Evolutionary conservation across 2,329 filamentous ascomycete genomes (phyloP), one percentile per base, ranked within the genome.

Genomic region (Herpomyces periplanetae): DNA sequence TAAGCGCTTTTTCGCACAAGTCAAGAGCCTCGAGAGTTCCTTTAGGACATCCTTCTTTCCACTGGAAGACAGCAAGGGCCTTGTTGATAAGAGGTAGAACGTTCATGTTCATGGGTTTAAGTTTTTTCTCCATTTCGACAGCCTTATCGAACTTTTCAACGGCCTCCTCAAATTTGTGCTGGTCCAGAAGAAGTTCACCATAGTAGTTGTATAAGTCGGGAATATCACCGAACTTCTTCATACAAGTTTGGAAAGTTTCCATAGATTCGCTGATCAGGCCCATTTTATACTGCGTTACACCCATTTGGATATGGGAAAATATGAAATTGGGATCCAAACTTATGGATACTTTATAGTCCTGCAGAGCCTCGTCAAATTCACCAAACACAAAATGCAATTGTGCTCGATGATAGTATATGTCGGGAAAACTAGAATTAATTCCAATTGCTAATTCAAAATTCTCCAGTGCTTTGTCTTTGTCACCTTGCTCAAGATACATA

Each of bases 151-250:
- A 96, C 44, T 88, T 87, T 44, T 87, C 66, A 26, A 96, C 71
- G 11, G 80, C 80, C 38, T 96, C 75, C 23, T 66, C 49, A 42
- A 62, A 91, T 41, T 88, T 87, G 41, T 69, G 62, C 47, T 91
- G 80, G 46, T 96, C 80, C 20, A 96, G 58, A 22, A 96, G 51
- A 22, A 96, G 52, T 45, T 96, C 80, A 32, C 80, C 80, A 34
- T 87, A 91, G 53, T 96, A 96, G 51, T 96, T 96, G 51, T 91
- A 96, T 15, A 91, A 80, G 35, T 96, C 80, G 4, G 75, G 73
- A 5, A 85, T 68, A 36, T 75, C 66, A 34, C 71, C 65, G 35
- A 96, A 96, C 44, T 87, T 88, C 60, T 91, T 96, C 40, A 88
- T 73, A 41, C 71, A 87, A 26, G 73, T 55, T 30, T 75, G 58